Evolutionary conservation across 495 filamentous ascomycete genomes (phyloP).

Genomic region (Aspergillus avenaceus): DNA sequence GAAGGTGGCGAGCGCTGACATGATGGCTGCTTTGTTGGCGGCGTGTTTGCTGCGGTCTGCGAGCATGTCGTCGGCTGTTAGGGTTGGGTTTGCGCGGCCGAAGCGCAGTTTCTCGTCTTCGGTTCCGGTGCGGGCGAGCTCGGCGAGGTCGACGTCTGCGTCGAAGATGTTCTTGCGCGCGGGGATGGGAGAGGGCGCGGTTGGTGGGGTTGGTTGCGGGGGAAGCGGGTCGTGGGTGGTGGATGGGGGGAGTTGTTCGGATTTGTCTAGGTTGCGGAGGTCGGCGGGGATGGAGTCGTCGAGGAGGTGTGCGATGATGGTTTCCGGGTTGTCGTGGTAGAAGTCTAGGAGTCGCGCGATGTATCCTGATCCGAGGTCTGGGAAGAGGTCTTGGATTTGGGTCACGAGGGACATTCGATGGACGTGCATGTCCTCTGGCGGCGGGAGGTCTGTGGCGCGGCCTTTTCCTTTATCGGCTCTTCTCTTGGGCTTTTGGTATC

Average conservation of each 20-base stretch:
- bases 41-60: conserved; percentile 49
- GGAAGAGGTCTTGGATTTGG: conserved; percentile 90
- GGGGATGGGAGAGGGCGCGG: conserved; percentile 20
- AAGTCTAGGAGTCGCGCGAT: conserved; percentile 73
- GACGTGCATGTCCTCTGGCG: conserved; percentile 58
- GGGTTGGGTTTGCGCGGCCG: conserved; percentile 61
- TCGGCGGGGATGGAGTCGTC: conserved; percentile 69
- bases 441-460: conserved; percentile 33
- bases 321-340: conserved; percentile 73
- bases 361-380: conserved; percentile 81
- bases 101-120: conserved; percentile 62
- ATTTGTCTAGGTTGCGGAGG: conserved; percentile 35
- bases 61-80: conserved; percentile 62
- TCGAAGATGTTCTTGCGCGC: conserved; percentile 68
- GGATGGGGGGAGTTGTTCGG: conserved; percentile 34
- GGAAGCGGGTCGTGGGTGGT: conserved; percentile 27
- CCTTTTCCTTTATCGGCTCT: conserved; percentile 67
- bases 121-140: conserved; percentile 49
- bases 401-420: conserved; percentile 80
- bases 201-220: conserved; percentile 39
- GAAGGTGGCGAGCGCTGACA: conserved; percentile 85
- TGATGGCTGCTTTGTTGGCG: conserved; percentile 78
- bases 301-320: conserved; percentile 76
- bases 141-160: conserved; percentile 69
- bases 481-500: conserved; percentile 52